phyloP scores from a whole-genome alignment of 176 grass and related monocot genomes.

The Eragrostis nindensis region DNA sequence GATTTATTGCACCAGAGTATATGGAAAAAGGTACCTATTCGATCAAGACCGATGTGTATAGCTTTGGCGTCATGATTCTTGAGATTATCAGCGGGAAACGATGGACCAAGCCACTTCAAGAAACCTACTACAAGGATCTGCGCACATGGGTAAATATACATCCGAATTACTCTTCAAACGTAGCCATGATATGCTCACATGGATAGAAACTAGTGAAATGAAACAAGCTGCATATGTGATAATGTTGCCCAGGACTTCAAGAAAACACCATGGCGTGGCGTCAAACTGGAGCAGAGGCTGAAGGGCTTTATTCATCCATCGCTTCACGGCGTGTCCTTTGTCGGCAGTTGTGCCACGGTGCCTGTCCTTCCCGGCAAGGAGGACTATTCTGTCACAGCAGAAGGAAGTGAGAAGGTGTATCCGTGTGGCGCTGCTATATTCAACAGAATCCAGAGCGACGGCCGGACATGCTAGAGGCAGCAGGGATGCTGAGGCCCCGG shows the following conservation, averaged over 20 bases:
- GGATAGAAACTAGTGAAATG: neutral
- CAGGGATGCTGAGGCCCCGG: neutral
- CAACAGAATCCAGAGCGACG: neutral
- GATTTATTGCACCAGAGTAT: constrained; percentile 34
- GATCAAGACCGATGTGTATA: constrained; percentile 37
- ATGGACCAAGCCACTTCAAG: constrained; percentile 9
- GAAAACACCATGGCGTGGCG: neutral
- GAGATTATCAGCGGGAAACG: constrained; percentile 36
- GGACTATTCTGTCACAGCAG: neutral
- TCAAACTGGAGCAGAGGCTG: neutral
- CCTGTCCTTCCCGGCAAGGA: constrained; percentile 16
- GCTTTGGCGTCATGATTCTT: constrained; percentile 34
- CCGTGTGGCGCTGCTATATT: neutral
- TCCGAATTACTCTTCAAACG: neutral
- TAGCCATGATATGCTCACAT: neutral
- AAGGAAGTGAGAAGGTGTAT: neutral
- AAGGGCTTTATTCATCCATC: neutral
- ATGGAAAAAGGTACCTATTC: constrained; percentile 4
- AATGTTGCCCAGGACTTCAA: neutral
- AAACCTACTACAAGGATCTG: neutral
- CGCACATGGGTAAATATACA: constrained; percentile 13
- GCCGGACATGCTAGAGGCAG: neutral
- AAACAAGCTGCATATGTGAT: neutral
- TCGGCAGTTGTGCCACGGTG: neutral
- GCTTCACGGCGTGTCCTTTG: neutral